Percentiles rank a stretch among this genome's conserved stretches.
These are phyloP conservation scores for Discostella stelligeroides DNA, from an alignment of 108 stramenopile species.

Conservation along the genomic window DNA sequence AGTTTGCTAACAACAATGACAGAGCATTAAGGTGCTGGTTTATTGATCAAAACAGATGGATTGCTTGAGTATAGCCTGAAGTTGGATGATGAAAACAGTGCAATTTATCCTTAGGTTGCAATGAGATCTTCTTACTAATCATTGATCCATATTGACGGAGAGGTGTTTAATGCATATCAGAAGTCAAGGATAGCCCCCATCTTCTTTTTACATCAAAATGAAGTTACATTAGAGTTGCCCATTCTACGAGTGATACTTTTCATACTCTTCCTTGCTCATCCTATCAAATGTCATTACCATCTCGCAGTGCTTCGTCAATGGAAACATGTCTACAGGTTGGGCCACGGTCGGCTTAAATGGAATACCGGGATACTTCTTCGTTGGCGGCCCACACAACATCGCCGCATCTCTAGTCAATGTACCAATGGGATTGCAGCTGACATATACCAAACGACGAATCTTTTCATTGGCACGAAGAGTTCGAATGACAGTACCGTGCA, in stretches of 20 bases:
- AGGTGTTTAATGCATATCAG: no score
- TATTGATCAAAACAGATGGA: no score
- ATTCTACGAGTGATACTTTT: slow-evolving; percentile 16
- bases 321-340: slow-evolving; percentile 96
- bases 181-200: no score
- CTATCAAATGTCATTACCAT: slow-evolving; percentile 94
- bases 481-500: slow-evolving; percentile 77
- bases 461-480: slow-evolving; percentile 65
- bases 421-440: slow-evolving; percentile 94
- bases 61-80: no score
- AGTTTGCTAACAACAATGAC: no score
- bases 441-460: slow-evolving; percentile 89
- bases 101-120: no score
- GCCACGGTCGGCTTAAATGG: slow-evolving; percentile 82
- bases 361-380: slow-evolving; percentile 70
- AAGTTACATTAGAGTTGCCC: no score
- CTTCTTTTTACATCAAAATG: no score
- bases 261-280: slow-evolving; percentile 61
- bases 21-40: no score
- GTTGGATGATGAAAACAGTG: no score
- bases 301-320: slow-evolving; percentile 90
- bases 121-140: no score
- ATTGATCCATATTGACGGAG: no score
- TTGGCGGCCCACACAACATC: slow-evolving; percentile 77
- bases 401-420: slow-evolving; percentile 75